Percentiles rank a stretch among this genome's conserved stretches.
These are phyloP conservation scores for Cyberlindnera maritima DNA, from an alignment of 805 yeast genomes.

Conservation along the genomic window DNA sequence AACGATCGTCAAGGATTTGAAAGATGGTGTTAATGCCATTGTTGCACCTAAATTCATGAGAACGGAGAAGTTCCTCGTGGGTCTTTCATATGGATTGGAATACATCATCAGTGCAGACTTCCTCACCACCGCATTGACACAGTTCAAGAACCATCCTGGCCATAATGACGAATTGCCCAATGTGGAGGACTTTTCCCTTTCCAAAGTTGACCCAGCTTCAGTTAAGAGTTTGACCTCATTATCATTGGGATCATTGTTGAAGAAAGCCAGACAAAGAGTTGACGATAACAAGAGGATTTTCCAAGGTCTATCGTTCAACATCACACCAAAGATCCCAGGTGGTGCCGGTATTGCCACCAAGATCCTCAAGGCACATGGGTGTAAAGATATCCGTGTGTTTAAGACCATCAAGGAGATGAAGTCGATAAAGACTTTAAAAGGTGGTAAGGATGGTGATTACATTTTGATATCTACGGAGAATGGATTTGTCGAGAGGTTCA, in stretches of 20 bases:
- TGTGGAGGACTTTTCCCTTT: constrained; percentile 31
- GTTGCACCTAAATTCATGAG: constrained; percentile 82
- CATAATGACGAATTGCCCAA: constrained; percentile 24
- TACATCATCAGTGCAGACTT: constrained; percentile 55
- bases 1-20: constrained; percentile 34
- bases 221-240: constrained; percentile 30
- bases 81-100: constrained; percentile 53
- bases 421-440: constrained; percentile 17
- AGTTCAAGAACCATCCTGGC: constrained; percentile 17
- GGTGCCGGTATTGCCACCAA: constrained; percentile 53
- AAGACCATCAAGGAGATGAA: constrained; percentile 29
- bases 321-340: constrained; percentile 59
- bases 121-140: constrained; percentile 43
- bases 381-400: constrained; percentile 29
- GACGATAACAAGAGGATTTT: constrained; percentile 38
- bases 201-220: constrained; percentile 32
- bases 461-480: constrained; percentile 34
- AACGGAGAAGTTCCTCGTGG: constrained; percentile 81
- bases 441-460: constrained; percentile 13
- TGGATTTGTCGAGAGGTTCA: constrained; percentile 33
- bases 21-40: constrained; percentile 42
- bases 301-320: constrained; percentile 44
- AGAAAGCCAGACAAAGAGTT: constrained; percentile 13
- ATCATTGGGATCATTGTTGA: constrained; percentile 23
- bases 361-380: constrained; percentile 62